Base-by-base conservation (phyloP, 495 filamentous ascomycete genomes). In the Chaetomium cochliodes region DNA sequence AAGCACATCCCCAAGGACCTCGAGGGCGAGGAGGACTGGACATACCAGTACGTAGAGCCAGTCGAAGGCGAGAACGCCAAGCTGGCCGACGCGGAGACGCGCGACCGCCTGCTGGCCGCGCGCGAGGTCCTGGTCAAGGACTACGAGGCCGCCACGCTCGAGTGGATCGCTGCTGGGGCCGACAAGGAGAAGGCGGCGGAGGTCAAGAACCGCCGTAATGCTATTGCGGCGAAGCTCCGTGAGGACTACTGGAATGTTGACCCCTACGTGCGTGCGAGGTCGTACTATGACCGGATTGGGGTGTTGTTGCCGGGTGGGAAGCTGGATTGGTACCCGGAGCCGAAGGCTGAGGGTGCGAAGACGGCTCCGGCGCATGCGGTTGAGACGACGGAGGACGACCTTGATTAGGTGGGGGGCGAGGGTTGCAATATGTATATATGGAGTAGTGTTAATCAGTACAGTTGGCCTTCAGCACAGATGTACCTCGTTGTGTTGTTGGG, bases 181-280 rank as follows among this genome's bases (percentile, higher is more conserved):
- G 49, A 23, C 3, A 41, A 26, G 28, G 70, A 75, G 42, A 74
- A 75, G 65, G 62, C 70, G 37, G 72, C 65, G 3, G 70, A 72
- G 15, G 73, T 78, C 63, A 78, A 83, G 55, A 72, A 73, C 55
- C 74, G 76, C 69, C 77, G 90, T 56, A 74, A 80, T 26, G 70
- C 74, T 33, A 63, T 92, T 12, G 86, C 86, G 15, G 83, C 82
- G 60, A 74, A 82, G 58, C 73, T 97, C 64, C 80, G 84, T 37
- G 80, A 81, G 42, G 90, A 91, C 60, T 98, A 98, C 76, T 98
- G 96, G 94, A 78, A 79, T 13, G 70, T 92, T 9, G 91, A 94
- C 72, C 89, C 88, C 0, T 92, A 92, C 72, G 57, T 93, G 25
- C 81, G 92, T 18, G 87, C 89, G 47, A 81, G 87, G 68, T 87